Evolutionary conservation across 345 rosid genomes (phyloP), one percentile per base, ranked within the genome.

Genomic region (Salix suchowensis): DNA sequence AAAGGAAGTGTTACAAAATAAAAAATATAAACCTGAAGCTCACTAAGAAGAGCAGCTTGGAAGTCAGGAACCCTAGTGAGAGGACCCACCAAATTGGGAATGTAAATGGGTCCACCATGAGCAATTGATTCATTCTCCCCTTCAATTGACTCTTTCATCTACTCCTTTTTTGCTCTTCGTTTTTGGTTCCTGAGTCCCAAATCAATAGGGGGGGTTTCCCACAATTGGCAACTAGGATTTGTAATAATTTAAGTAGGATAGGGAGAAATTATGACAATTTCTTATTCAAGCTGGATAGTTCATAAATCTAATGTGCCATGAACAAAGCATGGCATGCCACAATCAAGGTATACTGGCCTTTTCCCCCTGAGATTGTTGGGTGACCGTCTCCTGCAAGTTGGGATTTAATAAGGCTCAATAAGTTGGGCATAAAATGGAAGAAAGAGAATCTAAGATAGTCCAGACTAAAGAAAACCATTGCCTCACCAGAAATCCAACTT

Each of bases 81-180:
- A 60, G 86, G 84, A 21, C 91, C 80, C 4, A 88, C 79, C 74
- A 81, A 79, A 67, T 86, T 86, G 21, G 85, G 82, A 39, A 76
- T 19, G 75, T 81, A 91, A 67, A 91, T 78, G 26, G 92, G 91
- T 0, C 94, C 92, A 2, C 94, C 94, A 19, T 84, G 80, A 11
- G 87, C 84, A 26, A 84, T 70, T 28, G 81, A 74, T 76, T n/a
- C 77, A 34, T 64, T 61, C 28, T 18, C 21, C 24, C 30, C 28
- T 44, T 26, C 61, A 7, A 1, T 18, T 50, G 55, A 50, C n/a
- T 50, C 55, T 50, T 50, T 50, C 55, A 50, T 50, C 55, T 15
- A 15, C n/a, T 50, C 55, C 24, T 50, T 15, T 50, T 50, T 50
- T 48, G 54, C 21, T 48, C 1, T 48, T 48, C 2, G 55, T 50